These are phyloP conservation scores for Calonectria leucothoes DNA, from an alignment of 2,329 filamentous ascomycete species.

Conservation along the genomic window DNA sequence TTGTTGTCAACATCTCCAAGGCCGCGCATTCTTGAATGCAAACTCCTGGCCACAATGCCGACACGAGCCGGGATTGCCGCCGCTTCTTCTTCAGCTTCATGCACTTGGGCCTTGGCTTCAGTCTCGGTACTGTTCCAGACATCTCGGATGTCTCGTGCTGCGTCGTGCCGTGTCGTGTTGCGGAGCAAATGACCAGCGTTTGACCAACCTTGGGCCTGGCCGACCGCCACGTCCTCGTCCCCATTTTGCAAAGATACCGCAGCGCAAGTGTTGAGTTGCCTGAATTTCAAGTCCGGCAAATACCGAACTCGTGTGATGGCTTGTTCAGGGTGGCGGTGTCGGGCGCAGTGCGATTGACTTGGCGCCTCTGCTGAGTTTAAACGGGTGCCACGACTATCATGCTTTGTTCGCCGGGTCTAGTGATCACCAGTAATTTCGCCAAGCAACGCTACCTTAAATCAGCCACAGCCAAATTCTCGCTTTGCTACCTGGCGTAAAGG, in stretches of 20 bases:
- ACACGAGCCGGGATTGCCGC: neutral
- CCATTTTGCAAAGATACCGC: neutral
- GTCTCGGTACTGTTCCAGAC: neutral
- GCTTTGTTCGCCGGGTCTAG: neutral
- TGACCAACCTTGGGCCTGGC: neutral
- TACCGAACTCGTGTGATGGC: neutral
- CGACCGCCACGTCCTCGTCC: neutral
- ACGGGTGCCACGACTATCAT: neutral
- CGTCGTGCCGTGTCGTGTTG: neutral
- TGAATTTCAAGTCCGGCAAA: neutral
- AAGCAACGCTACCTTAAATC: neutral
- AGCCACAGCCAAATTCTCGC: neutral
- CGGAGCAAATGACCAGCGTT: neutral
- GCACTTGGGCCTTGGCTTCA: neutral
- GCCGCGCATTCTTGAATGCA: neutral
- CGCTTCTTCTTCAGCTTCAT: neutral
- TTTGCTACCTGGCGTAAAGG: neutral
- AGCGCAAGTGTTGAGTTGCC: neutral
- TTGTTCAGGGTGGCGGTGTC: neutral
- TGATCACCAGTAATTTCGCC: neutral
- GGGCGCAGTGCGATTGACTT: neutral
- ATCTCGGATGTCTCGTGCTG: neutral
- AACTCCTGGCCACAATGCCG: neutral
- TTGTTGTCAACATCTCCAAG: neutral
- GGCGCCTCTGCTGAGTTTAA: slow-evolving; percentile 1